These are phyloP conservation scores for Eucalyptus guilfoylei DNA, from an alignment of 345 rosid species.

Conservation along the genomic window DNA sequence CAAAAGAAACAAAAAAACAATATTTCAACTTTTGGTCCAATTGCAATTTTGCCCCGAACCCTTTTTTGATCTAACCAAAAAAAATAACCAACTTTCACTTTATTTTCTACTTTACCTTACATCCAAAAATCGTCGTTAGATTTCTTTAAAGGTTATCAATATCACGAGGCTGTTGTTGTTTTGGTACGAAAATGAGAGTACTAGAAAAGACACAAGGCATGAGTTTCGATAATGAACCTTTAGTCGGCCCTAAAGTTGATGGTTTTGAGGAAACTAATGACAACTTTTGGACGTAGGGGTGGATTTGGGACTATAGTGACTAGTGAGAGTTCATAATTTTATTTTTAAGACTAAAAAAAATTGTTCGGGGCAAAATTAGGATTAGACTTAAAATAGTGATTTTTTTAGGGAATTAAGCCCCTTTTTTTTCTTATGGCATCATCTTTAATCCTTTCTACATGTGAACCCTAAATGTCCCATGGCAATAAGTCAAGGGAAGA, in stretches of 20 bases:
- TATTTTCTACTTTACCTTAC: fast-evolving
- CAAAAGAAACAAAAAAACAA: not conserved
- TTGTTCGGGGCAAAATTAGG: not conserved
- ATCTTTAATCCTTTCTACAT: not conserved
- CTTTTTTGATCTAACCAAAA: not conserved
- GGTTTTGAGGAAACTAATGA: not conserved
- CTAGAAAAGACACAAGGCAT: not conserved
- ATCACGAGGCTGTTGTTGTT: not conserved
- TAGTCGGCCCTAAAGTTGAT: not conserved
- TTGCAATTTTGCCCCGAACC: not conserved
- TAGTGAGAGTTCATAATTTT: not conserved
- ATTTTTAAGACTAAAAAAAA: not conserved
- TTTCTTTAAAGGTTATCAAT: not conserved
- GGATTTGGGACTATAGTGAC: not conserved
- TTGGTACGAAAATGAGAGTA: not conserved
- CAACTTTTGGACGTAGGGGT: not conserved
- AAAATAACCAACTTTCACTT: not conserved
- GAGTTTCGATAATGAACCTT: not conserved
- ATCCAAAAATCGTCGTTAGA: not conserved
- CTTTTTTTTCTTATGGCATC: not conserved
- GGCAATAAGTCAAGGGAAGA: not conserved
- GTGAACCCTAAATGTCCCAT: not conserved
- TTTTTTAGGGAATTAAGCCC: not conserved
- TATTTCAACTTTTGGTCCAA: not conserved
- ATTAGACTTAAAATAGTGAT: not conserved